Evolutionary conservation across 75 land plant genomes (phyloP), one percentile per base, ranked within the genome.

Genomic region (Pinus taeda): DNA sequence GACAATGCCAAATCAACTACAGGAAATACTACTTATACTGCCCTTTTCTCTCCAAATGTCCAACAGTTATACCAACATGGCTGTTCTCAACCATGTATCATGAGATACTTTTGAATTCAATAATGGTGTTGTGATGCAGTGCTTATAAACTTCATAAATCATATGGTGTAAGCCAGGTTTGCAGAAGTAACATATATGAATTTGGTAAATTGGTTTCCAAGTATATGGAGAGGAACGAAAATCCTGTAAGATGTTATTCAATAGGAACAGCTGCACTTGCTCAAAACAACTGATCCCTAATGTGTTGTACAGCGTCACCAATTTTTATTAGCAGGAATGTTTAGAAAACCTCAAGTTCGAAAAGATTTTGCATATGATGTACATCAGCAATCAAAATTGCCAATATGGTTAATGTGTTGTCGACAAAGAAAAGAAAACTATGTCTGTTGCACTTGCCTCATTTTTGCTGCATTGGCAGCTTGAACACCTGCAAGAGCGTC

Each of bases 401-500:
- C 62, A 60, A n/a, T 60, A 60, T 20, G 22, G n/a, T n/a, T 60
- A 60, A 20, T 49, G 55, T 49, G 55, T 9, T 49, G 55, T 49
- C 8, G 55, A 49, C 11, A 45, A 69, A 69, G 21, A 56, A 24
- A 73, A 26, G 74, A 8, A 73, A 14, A 17, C 7, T 56, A 18
- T 21, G 12, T 6, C 45, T 75, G 6, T 13, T 21, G 24, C 59
- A 57, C 57, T 74, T 60, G 87, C 98, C 99, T 97, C 99, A 97
- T 97, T 71, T 90, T 73, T 65, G 99, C 99, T 77, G 98, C 95
- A 77, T 88, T 81, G 13, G 99, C 98, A 65, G 99, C 99, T 85
- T 97, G 92, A 18, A 97, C 84, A 60, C 99, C 99, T 59, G 98
- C 95, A 53, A 91, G 75, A 60, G 99, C 99, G 81, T 97, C 99